phyloP scores from a whole-genome alignment of 371 early-diverging fungal species.

The Rhizopus microsporus region DNA sequence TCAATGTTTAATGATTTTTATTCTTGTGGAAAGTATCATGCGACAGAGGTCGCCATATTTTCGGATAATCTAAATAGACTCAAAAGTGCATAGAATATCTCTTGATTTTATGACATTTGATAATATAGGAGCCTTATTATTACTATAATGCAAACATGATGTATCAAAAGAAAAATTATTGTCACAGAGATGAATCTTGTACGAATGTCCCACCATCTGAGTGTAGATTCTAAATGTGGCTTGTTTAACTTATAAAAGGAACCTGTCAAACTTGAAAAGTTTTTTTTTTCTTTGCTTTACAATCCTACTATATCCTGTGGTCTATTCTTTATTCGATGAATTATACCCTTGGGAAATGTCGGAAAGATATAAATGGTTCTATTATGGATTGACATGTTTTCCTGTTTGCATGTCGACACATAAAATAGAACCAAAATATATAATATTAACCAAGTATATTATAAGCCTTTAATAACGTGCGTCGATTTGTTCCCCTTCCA shows the following conservation, averaged over 20 bases:
- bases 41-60: too few relatives aligned
- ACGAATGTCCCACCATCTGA: too few relatives aligned
- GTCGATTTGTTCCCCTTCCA: slow-evolving; percentile 58
- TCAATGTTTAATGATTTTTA: not conserved
- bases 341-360: slow-evolving; percentile 36
- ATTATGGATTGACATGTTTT: slow-evolving; percentile 7
- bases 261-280: slow-evolving; percentile 1
- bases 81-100: too few relatives aligned
- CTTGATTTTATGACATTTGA: too few relatives aligned
- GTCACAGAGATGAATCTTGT: too few relatives aligned
- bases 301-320: slow-evolving; percentile 37
- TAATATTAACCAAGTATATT: slow-evolving; percentile 37
- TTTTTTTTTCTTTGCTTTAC: slow-evolving; percentile 14
- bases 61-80: too few relatives aligned
- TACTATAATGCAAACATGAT: too few relatives aligned
- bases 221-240: not conserved
- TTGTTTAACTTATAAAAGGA: slow-evolving; percentile 15
- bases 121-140: too few relatives aligned
- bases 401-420: slow-evolving; percentile 1
- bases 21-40: not conserved
- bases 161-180: too few relatives aligned
- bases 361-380: slow-evolving; percentile 22
- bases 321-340: slow-evolving; percentile 24
- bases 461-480: slow-evolving; percentile 65
- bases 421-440: slow-evolving; percentile 12